phyloP scores from a whole-genome alignment of 2,329 filamentous ascomycete species.

The Aspergillus sp. region DNA sequence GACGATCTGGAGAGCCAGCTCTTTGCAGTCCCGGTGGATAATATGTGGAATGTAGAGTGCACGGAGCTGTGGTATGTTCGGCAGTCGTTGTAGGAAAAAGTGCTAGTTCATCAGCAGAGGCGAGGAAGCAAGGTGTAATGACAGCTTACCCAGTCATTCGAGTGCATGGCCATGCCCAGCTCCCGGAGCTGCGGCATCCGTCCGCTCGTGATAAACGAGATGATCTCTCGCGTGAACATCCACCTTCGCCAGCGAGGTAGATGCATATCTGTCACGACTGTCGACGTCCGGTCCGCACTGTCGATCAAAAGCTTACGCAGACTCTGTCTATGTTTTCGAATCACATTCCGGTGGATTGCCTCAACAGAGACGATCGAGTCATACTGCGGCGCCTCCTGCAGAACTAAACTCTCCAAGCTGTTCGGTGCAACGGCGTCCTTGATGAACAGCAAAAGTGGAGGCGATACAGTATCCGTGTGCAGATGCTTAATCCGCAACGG shows the following conservation, averaged over 20 bases:
- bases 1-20: constrained; percentile 66
- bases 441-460: constrained; percentile 61
- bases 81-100: constrained; percentile 66
- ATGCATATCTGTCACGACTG: constrained; percentile 28
- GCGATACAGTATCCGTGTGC: constrained; percentile 64
- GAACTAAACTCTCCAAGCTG: constrained; percentile 66
- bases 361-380: constrained; percentile 56
- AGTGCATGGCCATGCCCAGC: constrained; percentile 62
- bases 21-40: constrained; percentile 53
- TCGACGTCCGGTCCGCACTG: constrained; percentile 51
- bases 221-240: constrained; percentile 59
- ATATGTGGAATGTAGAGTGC: constrained; percentile 63
- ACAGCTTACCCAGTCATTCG: constrained; percentile 63
- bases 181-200: constrained; percentile 64
- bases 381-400: constrained; percentile 56
- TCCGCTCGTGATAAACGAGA: constrained; percentile 66
- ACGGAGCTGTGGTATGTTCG: constrained; percentile 59
- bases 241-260: constrained; percentile 55
- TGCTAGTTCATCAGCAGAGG: constrained; percentile 44
- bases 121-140: neutral
- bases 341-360: constrained; percentile 58
- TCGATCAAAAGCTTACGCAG: constrained; percentile 66
- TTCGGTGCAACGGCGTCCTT: constrained; percentile 71
- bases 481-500: constrained; percentile 61
- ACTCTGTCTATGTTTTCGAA: constrained; percentile 62